Conservation (phyloP, 2,329 filamentous ascomycete species). For the Ramularia endophylla region DNA sequence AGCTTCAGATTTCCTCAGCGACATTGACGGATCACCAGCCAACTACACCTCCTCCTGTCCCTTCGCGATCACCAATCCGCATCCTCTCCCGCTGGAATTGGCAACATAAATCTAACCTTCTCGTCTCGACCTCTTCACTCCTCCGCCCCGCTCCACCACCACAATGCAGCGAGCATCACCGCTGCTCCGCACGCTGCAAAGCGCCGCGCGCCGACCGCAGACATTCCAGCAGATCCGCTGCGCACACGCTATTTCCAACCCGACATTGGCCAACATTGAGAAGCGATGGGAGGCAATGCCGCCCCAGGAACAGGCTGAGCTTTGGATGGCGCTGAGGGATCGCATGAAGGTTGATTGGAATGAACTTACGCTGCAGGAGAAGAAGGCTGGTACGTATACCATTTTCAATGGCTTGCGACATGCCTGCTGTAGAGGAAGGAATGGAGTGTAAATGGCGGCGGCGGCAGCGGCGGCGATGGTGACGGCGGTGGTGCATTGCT, state of each 20-base stretch:
- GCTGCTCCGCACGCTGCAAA: constrained; percentile 18
- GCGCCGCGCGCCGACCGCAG: constrained; percentile 14
- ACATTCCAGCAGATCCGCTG: constrained; percentile 43
- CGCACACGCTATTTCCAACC: constrained; percentile 94
- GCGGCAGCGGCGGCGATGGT: background rate
- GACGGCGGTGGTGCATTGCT: background rate
- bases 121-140: too few species aligned
- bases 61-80: too few species aligned
- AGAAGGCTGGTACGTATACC: constrained; percentile 71
- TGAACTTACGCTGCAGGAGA: constrained; percentile 91
- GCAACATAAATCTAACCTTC: too few species aligned
- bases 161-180: constrained; percentile 19
- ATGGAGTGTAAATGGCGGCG: background rate
- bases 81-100: too few species aligned
- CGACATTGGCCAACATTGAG: constrained; percentile 95
- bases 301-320: constrained; percentile 96
- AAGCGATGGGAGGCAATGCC: constrained; percentile 99
- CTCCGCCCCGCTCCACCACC: constrained; percentile 11
- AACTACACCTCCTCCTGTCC: too few species aligned
- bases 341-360: constrained; percentile 98
- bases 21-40: too few species aligned
- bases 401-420: background rate
- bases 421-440: background rate
- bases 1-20: too few species aligned
- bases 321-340: constrained; percentile 98